Conservation (phyloP, 495 filamentous ascomycete genomes). For the Neurospora sp. region DNA sequence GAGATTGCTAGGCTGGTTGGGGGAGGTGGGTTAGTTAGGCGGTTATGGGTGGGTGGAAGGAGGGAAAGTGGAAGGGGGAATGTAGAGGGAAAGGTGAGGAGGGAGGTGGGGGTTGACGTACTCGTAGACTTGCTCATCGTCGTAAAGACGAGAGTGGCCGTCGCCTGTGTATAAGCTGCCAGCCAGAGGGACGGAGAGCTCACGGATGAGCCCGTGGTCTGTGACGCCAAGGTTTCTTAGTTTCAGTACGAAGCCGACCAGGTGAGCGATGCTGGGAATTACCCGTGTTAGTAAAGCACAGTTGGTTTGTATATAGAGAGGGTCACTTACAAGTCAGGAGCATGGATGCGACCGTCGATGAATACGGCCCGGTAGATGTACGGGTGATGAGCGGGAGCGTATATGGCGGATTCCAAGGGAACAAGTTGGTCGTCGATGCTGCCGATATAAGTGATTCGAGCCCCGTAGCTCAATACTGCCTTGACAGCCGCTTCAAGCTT, state of each 20-base stretch:
- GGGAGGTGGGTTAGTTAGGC: constrained; percentile 46
- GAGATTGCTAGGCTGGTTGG: constrained; percentile 60
- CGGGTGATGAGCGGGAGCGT: constrained; percentile 72
- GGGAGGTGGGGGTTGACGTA: constrained; percentile 24
- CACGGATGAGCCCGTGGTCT: constrained; percentile 88
- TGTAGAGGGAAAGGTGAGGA: neutral
- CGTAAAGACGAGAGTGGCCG: constrained; percentile 87
- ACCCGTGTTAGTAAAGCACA: constrained; percentile 4
- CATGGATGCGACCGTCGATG: constrained; percentile 85
- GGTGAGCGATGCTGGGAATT: constrained; percentile 58
- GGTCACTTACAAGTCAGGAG: constrained; percentile 69
- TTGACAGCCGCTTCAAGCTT: constrained; percentile 69
- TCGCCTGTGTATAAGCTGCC: constrained; percentile 88
- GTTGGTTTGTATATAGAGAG: neutral
- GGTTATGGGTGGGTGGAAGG: constrained; percentile 54
- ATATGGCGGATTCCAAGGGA: constrained; percentile 83
- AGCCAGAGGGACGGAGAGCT: constrained; percentile 78
- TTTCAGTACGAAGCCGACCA: constrained; percentile 89
- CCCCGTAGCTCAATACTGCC: constrained; percentile 62
- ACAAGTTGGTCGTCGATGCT: constrained; percentile 97
- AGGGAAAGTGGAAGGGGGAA: constrained; percentile 2
- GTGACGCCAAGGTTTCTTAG: constrained; percentile 84
- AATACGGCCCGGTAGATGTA: constrained; percentile 92
- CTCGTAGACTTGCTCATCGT: constrained; percentile 83
- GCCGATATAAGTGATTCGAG: constrained; percentile 74